These are phyloP conservation scores for Yamadazyma atmosphaerica DNA, from an alignment of 1,139 yeast species.

Conservation along the genomic window DNA sequence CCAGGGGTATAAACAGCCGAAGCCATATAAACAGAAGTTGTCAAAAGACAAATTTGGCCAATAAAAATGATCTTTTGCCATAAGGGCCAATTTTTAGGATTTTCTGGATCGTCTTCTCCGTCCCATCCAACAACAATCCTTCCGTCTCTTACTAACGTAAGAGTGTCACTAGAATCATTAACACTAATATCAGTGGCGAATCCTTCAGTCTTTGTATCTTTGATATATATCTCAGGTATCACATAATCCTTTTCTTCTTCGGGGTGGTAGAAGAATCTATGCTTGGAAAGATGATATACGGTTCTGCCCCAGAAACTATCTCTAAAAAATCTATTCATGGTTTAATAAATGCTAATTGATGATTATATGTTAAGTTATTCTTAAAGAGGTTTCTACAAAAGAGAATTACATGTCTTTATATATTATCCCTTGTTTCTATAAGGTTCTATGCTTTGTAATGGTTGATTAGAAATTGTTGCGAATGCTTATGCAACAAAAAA, in stretches of 20 bases:
- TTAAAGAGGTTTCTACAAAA: too few species aligned
- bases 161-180: not conserved
- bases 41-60: slow-evolving; percentile 21
- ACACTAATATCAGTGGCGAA: not conserved
- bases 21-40: slow-evolving; percentile 27
- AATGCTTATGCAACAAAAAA: not conserved
- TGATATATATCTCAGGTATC: slow-evolving; percentile 31
- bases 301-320: slow-evolving; percentile 31
- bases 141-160: not conserved
- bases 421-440: too few species aligned
- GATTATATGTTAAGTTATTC: too few species aligned
- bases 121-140: slow-evolving; percentile 6
- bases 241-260: slow-evolving; percentile 33
- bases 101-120: slow-evolving; percentile 28
- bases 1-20: slow-evolving; percentile 33
- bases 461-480: not conserved
- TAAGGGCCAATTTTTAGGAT: slow-evolving; percentile 30
- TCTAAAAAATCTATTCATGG: slow-evolving; percentile 20
- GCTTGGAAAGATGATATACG: slow-evolving; percentile 27
- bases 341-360: too few species aligned
- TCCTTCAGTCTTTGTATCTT: slow-evolving; percentile 4
- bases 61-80: slow-evolving; percentile 20
- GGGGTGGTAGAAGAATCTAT: slow-evolving; percentile 24
- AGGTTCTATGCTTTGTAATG: too few species aligned
- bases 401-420: not conserved